A percentile compares a stretch with the other conserved stretches of the same genome.
These are phyloP conservation scores for Elsinoe arachidis DNA, from an alignment of 2,329 filamentous ascomycete genomes.

Conservation along the genomic window DNA sequence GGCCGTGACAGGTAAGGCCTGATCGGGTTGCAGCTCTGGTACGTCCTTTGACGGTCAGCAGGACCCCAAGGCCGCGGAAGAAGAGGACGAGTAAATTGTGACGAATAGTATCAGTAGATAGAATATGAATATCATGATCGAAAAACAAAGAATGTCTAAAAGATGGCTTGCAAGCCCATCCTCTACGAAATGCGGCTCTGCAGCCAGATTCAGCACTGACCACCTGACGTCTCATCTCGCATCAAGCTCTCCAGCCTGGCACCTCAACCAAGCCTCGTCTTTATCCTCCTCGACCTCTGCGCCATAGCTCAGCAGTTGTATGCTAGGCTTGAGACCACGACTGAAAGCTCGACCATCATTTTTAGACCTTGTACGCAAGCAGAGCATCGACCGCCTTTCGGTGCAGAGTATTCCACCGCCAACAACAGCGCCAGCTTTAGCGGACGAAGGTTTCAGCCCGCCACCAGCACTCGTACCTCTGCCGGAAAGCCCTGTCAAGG, in stretches of 20 bases:
- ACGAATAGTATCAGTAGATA: slow-evolving; percentile 4
- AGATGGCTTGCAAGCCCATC: not conserved
- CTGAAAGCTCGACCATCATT: slow-evolving; percentile 53
- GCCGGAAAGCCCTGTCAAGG: slow-evolving; percentile 17
- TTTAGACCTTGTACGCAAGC: slow-evolving; percentile 50
- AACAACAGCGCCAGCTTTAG: slow-evolving; percentile 21
- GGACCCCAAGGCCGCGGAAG: slow-evolving; percentile 1
- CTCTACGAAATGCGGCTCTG: not conserved
- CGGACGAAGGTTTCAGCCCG: slow-evolving; percentile 17
- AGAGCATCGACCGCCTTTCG: slow-evolving; percentile 40
- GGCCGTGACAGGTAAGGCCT: slow-evolving; percentile 27
- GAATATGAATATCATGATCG: not conserved
- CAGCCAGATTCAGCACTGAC: not conserved
- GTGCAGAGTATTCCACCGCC: slow-evolving; percentile 23
- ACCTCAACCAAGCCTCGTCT: slow-evolving; percentile 7
- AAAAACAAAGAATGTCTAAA: not conserved
- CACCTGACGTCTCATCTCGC: slow-evolving; percentile 10
- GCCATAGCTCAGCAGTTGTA: slow-evolving; percentile 18
- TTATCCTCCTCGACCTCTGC: not conserved
- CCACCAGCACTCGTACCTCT: slow-evolving; percentile 24
- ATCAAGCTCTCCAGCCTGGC: slow-evolving; percentile 6
- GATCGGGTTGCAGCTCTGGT: not conserved
- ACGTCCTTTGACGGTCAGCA: slow-evolving; percentile 3
- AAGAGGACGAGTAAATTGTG: slow-evolving; percentile 9
- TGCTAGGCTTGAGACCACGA: slow-evolving; percentile 48